Evolutionary conservation across 2,329 filamentous ascomycete species (phyloP).

Genomic region (Apiospora hydei): DNA sequence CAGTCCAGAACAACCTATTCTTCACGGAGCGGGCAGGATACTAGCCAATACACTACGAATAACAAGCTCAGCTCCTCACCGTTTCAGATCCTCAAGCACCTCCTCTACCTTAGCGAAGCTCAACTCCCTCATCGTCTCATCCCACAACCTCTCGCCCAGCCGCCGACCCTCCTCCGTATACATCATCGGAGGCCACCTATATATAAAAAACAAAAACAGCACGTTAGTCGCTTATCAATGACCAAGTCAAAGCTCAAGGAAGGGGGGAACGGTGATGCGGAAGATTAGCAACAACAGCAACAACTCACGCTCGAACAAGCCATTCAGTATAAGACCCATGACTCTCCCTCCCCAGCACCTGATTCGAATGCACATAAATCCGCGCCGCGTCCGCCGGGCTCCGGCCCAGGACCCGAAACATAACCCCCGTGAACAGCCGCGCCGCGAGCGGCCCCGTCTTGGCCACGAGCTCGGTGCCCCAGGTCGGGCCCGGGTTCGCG

Average conservation of each 20-base stretch:
- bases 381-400: neutral
- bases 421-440: neutral
- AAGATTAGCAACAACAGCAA: neutral
- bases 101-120: constrained; percentile 33
- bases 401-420: neutral
- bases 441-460: neutral
- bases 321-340: constrained; percentile 36
- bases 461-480: constrained; percentile 32
- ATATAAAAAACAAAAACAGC: fast-evolving
- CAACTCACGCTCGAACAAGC: constrained; percentile 36
- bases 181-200: constrained; percentile 34
- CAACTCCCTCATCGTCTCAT: constrained; percentile 40
- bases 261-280: neutral
- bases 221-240: neutral
- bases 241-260: too few species aligned
- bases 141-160: constrained; percentile 36
- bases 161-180: constrained; percentile 35
- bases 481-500: constrained; percentile 33
- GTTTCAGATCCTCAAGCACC: neutral
- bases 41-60: too few species aligned
- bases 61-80: neutral
- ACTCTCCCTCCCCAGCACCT: constrained; percentile 33
- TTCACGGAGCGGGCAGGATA: neutral
- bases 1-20: neutral
- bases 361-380: constrained; percentile 28